A percentile compares a stretch with the other conserved stretches of the same genome.
Evolutionary conservation across 192 early-diverging fungal species (phyloP).

Genomic region (Diversispora epigaea): DNA sequence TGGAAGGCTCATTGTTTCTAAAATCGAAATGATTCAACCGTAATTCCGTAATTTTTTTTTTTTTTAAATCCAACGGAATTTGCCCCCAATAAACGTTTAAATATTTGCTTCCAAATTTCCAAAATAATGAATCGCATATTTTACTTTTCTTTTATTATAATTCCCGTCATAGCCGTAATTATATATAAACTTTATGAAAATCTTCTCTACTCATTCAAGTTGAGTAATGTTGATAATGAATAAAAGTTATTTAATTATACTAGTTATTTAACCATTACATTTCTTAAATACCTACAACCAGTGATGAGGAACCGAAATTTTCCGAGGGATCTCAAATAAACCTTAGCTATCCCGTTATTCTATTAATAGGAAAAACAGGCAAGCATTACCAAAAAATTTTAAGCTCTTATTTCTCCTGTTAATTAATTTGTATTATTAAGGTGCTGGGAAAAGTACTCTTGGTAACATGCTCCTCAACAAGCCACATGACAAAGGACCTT

Average conservation of each 20-base stretch:
- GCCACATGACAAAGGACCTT: neutral
- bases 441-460: slow-evolving; percentile 29
- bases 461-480: slow-evolving; percentile 13
- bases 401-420: neutral
- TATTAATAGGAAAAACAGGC: slow-evolving; percentile 21
- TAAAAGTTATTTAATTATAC: slow-evolving; percentile 2
- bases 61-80: no score
- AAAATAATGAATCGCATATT: no score
- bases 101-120: no score
- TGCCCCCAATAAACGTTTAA: no score
- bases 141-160: no score
- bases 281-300: slow-evolving; percentile 9
- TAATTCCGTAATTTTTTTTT: no score
- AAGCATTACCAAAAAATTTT: neutral
- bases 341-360: neutral
- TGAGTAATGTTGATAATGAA: slow-evolving; percentile 16
- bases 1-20: neutral
- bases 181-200: neutral
- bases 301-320: neutral
- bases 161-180: no score
- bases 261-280: neutral
- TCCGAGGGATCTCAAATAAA: slow-evolving; percentile 15
- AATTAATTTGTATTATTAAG: slow-evolving; percentile 3
- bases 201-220: slow-evolving; percentile 6
- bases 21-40: no score